Evolutionary conservation across 1,284 basidiomycete species (phyloP).

Genomic region (Microbotryomycetes sp.): DNA sequence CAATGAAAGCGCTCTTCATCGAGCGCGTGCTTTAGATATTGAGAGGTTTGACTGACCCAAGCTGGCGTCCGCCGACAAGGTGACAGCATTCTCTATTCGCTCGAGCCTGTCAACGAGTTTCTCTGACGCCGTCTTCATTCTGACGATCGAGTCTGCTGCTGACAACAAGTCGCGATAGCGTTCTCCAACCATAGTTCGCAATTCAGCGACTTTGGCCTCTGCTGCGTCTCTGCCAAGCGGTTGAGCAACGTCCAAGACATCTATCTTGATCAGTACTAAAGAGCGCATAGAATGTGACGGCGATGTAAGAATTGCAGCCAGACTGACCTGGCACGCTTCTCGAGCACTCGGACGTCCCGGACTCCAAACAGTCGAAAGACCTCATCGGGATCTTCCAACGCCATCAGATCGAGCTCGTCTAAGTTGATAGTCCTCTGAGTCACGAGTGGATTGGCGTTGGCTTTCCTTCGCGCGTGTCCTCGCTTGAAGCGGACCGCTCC

Average conservation of each 20-base stretch:
- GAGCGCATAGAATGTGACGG: no score
- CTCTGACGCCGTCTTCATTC: conserved; percentile 33
- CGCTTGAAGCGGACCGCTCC: conserved; percentile 15
- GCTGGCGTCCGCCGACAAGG: not conserved
- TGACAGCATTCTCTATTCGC: conserved; percentile 11
- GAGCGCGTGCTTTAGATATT: not conserved
- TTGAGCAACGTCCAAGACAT: not conserved
- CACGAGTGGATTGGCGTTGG: not conserved
- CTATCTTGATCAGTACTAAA: no score
- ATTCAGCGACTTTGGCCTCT: conserved; percentile 54
- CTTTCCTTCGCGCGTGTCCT: conserved; percentile 16
- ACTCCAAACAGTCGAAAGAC: conserved; percentile 36
- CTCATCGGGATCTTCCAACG: conserved; percentile 34
- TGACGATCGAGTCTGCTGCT: conserved; percentile 53
- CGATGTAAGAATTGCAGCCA: no score
- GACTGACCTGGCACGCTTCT: conserved; percentile 30
- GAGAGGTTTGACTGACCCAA: not conserved
- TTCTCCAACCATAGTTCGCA: conserved; percentile 91
- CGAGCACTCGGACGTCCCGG: conserved; percentile 34
- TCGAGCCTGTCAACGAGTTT: conserved; percentile 31
- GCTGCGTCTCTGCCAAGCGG: conserved; percentile 23
- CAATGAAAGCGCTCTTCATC: no score
- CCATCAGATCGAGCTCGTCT: conserved; percentile 33
- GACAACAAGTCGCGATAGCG: conserved; percentile 87
- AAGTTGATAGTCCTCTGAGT: conserved; percentile 15